Base-by-base conservation (phyloP, 192 early-diverging fungal species). In the Dissophora ornata region DNA sequence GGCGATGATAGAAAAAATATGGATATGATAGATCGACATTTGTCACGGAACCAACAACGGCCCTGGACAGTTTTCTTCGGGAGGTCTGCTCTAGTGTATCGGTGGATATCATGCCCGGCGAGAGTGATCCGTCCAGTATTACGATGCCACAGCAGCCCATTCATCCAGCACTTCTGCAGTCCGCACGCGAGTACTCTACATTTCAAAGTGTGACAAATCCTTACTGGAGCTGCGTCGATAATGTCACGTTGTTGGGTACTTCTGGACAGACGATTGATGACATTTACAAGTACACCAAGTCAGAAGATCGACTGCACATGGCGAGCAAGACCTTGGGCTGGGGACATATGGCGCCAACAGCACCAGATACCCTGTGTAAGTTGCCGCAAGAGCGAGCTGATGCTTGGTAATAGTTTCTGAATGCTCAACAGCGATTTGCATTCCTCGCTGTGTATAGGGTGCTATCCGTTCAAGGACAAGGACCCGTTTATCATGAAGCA, bases 311-410 rank as follows among this genome's bases (percentile, higher is more conserved):
- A 21, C 65, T 95, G n/a, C 77, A 83, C 48, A 82, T 98, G 85
- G 90, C 93, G 4, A 89, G 86, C 36, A 51, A 71, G 18, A 92
- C 90, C 1, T 71, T 99, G 41, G 58, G 71, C 22, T 97, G 96
- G 95, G 84, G 90, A 5, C 96, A 98, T 53, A 82, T 98, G 10
- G 95, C 95, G 13, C 97, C 97, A 0, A 89, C 94, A 25, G 92
- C 95, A 7, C 97, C 97, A 0, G 97, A 99, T 81, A 97, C 96
- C 13, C 82, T 99, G 58, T 95, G 94, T 94, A 82, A 70, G 87
- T 68, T 45, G 12, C n/a, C n/a, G n/a, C n/a, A n/a, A n/a, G n/a
- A n/a, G n/a, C n/a, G n/a, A n/a, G n/a, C n/a, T n/a, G n/a, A n/a
- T n/a, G n/a, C n/a, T n/a, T n/a, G n/a, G n/a, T n/a, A n/a, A n/a